These are phyloP conservation scores for Tuber indicum DNA, from an alignment of 495 filamentous ascomycete genomes.

Conservation along the genomic window DNA sequence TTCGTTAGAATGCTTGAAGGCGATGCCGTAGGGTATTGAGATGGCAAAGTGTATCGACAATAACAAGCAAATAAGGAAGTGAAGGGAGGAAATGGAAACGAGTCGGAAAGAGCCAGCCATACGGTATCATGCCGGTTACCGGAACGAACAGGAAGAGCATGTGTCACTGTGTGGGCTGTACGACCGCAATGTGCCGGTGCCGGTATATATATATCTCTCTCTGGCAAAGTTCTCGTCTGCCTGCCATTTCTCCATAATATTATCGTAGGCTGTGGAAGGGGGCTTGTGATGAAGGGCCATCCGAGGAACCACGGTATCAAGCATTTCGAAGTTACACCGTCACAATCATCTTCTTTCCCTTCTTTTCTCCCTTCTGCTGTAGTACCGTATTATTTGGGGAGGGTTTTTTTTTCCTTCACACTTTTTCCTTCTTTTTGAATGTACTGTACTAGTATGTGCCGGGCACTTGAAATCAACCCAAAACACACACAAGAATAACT, in stretches of 20 bases:
- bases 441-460: not conserved
- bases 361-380: not conserved
- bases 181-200: not conserved
- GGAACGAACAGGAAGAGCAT: not conserved
- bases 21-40: not conserved
- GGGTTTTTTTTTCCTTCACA: not conserved
- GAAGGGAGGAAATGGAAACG: not conserved
- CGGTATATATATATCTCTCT: not conserved
- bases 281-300: not conserved
- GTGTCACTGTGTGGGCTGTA: not conserved
- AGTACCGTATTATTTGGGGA: not conserved
- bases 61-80: not conserved
- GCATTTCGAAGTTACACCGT: not conserved
- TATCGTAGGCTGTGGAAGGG: not conserved
- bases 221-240: not conserved
- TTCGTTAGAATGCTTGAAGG: not conserved
- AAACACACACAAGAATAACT: too few relatives aligned
- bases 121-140: slow-evolving; percentile 2
- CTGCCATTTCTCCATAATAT: not conserved
- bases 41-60: not conserved
- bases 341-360: slow-evolving; percentile 15
- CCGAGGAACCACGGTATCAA: not conserved
- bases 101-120: not conserved
- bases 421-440: not conserved
- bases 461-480: too few relatives aligned